A percentile compares a stretch with the other conserved stretches of the same genome.
phyloP scores from a whole-genome alignment of 768 basidiomycete species.

The Hericium erinaceus region DNA sequence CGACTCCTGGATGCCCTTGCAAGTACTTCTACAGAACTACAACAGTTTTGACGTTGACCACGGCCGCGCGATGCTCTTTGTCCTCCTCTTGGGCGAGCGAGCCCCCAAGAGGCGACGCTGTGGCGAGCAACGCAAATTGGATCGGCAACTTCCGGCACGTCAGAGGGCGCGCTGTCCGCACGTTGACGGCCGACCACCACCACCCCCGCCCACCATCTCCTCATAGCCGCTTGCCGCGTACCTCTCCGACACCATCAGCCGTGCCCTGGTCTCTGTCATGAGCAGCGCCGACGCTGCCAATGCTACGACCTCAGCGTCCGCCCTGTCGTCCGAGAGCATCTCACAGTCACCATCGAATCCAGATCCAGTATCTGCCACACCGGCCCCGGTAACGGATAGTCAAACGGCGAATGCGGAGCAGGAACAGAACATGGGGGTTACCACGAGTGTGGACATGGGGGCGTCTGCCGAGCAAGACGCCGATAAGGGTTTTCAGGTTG shows the following conservation, averaged over 20 bases:
- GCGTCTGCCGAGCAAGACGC: slow-evolving; percentile 4
- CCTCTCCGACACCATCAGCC: slow-evolving; percentile 1
- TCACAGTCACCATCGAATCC: slow-evolving; percentile 16
- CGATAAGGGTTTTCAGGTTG: slow-evolving; percentile 6
- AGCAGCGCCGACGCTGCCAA: slow-evolving; percentile 32
- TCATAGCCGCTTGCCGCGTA: slow-evolving; percentile 3
- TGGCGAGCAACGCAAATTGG: background rate
- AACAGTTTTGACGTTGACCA: background rate
- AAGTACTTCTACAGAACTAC: too few species aligned
- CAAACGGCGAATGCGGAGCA: slow-evolving; percentile 19
- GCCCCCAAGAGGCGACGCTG: background rate
- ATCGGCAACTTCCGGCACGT: slow-evolving; percentile 2
- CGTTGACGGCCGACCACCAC: slow-evolving; percentile 4
- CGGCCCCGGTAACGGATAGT: slow-evolving; percentile 12
- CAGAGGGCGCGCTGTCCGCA: slow-evolving; percentile 1
- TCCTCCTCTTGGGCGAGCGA: background rate
- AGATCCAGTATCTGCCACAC: slow-evolving; percentile 21
- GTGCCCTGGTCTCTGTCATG: slow-evolving; percentile 25
- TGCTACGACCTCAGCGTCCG: slow-evolving; percentile 21
- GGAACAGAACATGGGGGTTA: background rate
- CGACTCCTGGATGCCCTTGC: too few species aligned
- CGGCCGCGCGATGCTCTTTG: background rate
- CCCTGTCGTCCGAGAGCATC: slow-evolving; percentile 22
- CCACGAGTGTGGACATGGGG: slow-evolving; percentile 3
- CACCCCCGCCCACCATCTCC: slow-evolving; percentile 2